Evolutionary conservation across 441 rosid species (phyloP), one percentile per base, ranked within the genome.

Genomic region (Jatropha multifida): DNA sequence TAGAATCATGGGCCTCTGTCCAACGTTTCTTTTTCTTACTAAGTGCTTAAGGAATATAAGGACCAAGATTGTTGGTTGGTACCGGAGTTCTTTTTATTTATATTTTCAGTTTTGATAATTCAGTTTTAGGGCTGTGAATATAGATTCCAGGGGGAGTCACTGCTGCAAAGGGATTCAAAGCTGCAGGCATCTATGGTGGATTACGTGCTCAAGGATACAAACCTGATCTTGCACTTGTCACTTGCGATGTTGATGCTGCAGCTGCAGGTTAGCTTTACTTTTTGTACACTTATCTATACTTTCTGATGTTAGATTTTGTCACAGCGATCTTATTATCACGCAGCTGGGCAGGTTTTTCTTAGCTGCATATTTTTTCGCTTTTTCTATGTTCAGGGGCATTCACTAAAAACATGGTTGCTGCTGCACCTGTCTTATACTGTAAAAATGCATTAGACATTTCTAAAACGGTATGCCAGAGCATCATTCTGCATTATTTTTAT

Each of bases 81-180:
- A 9, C 11, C 1, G 12, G 40, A 60, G 3, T 59, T 63, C 9
- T 72, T 15, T 74, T 41, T 5, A 2, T 73, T 51, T 8, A 14
- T 62, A 26, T 1, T 52, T 38, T 51, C 32, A 23, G 46, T 59
- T 42, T 58, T 12, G 41, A 48, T 67, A 18, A 76, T 14, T 59
- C 11, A 51, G 38, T 38, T 63, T 64, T 27, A 5, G 10, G 56
- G 46, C 18, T 68, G 66, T 77, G 52, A 48, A n/a, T 81, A 65
- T 82, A 96, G 98, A 83, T 94, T 80, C 87, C 94, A 3, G 98
- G 98, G 49, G 97, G 98, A 73, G 97, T 96, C 81, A 92, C 97
- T 15, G 99, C 98, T 67, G 93, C 99, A 0, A 90, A 86, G 83
- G 99, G 98, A 65, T 94, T 96, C 78, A 86, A 86, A 77, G 97